Evolutionary conservation across 352 stramenopile genomes (phyloP).

Genomic region (Peronospora belbahrii): DNA sequence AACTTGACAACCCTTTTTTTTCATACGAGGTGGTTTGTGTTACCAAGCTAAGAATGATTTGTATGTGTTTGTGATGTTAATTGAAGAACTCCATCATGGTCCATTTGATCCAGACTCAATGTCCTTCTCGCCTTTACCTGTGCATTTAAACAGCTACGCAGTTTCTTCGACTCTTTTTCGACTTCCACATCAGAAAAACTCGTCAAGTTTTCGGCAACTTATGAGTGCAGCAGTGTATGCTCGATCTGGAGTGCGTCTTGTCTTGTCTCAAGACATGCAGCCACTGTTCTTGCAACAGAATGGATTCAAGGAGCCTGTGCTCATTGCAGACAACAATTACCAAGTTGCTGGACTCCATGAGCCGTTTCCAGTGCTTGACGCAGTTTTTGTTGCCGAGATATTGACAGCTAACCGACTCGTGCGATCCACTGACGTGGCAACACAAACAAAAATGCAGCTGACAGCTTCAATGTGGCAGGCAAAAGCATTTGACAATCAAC

Average conservation of each 20-base stretch:
- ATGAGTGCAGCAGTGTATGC: conserved; percentile 42
- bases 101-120: conserved; percentile 31
- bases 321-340: conserved; percentile 34
- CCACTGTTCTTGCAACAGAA: conserved; percentile 36
- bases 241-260: conserved; percentile 34
- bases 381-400: conserved; percentile 24
- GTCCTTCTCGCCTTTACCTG: too few relatives aligned
- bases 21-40: too few relatives aligned
- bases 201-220: conserved; percentile 39
- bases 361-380: conserved; percentile 30
- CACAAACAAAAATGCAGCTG: conserved; percentile 29
- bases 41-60: conserved; percentile 26
- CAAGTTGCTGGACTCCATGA: conserved; percentile 20
- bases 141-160: too few relatives aligned
- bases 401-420: conserved; percentile 31
- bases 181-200: conserved; percentile 37
- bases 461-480: conserved; percentile 29
- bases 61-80: conserved; percentile 2
- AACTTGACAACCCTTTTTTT: too few relatives aligned
- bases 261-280: conserved; percentile 21
- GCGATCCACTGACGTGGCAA: conserved; percentile 30
- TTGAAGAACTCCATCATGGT: background rate
- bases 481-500: too few relatives aligned
- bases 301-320: conserved; percentile 38
- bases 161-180: conserved; percentile 2